phyloP scores from a whole-genome alignment of 2,329 filamentous ascomycete species.

The Penicillium sp. region DNA sequence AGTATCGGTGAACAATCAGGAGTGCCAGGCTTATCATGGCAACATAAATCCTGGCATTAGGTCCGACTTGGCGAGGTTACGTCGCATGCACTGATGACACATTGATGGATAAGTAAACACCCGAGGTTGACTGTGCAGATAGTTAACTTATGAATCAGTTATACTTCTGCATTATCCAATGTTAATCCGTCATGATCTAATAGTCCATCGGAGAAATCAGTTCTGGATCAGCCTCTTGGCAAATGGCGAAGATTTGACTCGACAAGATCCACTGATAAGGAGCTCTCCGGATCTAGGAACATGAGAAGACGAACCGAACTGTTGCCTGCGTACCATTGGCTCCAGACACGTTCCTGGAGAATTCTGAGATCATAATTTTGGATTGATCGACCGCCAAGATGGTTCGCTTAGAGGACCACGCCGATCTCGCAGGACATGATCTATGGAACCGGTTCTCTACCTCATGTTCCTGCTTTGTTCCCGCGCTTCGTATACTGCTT shows the following conservation, averaged over 20 bases:
- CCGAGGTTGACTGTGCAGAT: not conserved
- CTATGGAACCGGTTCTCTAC: conserved; percentile 1
- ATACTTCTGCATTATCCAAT: not conserved
- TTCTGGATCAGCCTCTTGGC: conserved; percentile 14
- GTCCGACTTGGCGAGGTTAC: not conserved
- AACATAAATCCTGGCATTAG: not conserved
- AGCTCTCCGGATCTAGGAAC: conserved; percentile 2
- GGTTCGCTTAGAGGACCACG: conserved; percentile 8
- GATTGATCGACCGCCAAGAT: conserved; percentile 13
- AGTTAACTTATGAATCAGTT: too few relatives aligned
- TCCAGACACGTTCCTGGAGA: not conserved
- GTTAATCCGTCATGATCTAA: not conserved
- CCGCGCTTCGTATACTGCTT: not conserved
- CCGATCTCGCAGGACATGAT: not conserved
- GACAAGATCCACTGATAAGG: conserved; percentile 17
- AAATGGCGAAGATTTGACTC: conserved; percentile 4
- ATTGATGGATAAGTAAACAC: conserved; percentile 3
- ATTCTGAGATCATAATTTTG: not conserved
- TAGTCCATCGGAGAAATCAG: not conserved
- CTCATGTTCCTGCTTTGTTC: conserved; percentile 1
- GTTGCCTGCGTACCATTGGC: conserved; percentile 2
- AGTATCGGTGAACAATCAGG: conserved; percentile 7
- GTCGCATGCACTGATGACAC: conserved; percentile 6
- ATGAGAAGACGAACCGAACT: not conserved
- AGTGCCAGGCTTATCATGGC: conserved; percentile 12